phyloP scores from a whole-genome alignment of 768 basidiomycete species.

The Podaxis sp. region DNA sequence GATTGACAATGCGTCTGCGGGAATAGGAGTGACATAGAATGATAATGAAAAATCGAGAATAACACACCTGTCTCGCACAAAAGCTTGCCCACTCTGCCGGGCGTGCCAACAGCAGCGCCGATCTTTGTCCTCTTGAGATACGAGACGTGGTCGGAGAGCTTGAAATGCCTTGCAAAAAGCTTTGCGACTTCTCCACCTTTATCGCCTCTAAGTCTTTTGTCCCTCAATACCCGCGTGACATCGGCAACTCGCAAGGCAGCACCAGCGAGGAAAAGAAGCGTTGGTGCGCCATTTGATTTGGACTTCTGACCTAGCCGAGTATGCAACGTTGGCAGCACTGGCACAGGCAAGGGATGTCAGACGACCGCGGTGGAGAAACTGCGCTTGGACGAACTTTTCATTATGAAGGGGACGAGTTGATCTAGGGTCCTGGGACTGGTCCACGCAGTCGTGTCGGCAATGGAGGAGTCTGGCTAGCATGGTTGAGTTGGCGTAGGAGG shows the following conservation, averaged over 20 bases:
- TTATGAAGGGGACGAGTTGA: slow-evolving; percentile 70
- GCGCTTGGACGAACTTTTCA: slow-evolving; percentile 49
- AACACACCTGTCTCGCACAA: slow-evolving; percentile 61
- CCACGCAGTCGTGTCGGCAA: slow-evolving; percentile 76
- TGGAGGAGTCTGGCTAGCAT: slow-evolving; percentile 57
- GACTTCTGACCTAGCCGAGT: slow-evolving; percentile 71
- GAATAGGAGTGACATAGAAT: slow-evolving; percentile 9
- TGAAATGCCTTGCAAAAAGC: slow-evolving; percentile 94
- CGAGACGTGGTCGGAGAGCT: slow-evolving; percentile 79
- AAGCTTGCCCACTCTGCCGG: slow-evolving; percentile 85
- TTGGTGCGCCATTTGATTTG: slow-evolving; percentile 79
- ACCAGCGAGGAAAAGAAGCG: slow-evolving; percentile 76
- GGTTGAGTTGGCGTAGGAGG: slow-evolving; percentile 5
- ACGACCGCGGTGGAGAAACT: neutral
- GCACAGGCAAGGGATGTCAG: neutral
- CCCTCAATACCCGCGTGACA: slow-evolving; percentile 68
- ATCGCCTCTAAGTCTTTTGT: slow-evolving; percentile 65
- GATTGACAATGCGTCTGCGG: slow-evolving; percentile 61
- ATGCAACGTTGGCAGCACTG: slow-evolving; percentile 65
- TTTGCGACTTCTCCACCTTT: slow-evolving; percentile 93
- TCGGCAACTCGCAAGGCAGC: slow-evolving; percentile 94
- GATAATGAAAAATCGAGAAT: neutral
- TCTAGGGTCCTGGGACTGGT: slow-evolving; percentile 68
- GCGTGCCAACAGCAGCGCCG: slow-evolving; percentile 87
- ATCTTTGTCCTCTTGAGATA: slow-evolving; percentile 85